Conservation (phyloP, 2,329 filamentous ascomycete species). For the Alternaria sp. region DNA sequence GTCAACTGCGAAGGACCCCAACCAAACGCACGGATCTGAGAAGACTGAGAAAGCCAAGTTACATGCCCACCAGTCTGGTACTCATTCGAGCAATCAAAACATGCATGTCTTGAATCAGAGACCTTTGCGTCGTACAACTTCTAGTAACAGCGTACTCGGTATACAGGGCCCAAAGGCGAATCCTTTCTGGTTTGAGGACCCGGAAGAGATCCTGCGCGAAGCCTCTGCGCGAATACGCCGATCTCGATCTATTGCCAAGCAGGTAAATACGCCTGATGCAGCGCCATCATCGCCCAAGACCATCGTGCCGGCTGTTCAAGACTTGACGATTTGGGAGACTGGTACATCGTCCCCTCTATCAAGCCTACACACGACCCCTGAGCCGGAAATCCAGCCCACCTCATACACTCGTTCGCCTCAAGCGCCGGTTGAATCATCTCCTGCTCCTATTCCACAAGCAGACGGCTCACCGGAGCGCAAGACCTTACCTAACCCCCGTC, state of each 20-base stretch:
- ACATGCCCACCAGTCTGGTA: not conserved
- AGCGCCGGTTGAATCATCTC: not conserved
- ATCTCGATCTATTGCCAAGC: slow-evolving; percentile 20
- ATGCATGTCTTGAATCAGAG: not conserved
- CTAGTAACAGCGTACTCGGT: slow-evolving; percentile 15
- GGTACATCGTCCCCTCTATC: slow-evolving; percentile 25
- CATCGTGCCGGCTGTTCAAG: not conserved
- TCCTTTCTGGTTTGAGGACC: slow-evolving; percentile 30
- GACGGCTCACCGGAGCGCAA: slow-evolving; percentile 20
- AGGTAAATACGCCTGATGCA: not conserved
- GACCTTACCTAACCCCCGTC: not conserved
- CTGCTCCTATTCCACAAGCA: slow-evolving; percentile 10
- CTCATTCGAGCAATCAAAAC: not conserved
- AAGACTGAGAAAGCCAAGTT: not conserved
- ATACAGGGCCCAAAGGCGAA: slow-evolving; percentile 34
- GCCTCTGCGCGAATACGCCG: slow-evolving; percentile 22
- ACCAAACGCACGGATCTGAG: not conserved
- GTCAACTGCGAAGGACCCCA: not conserved
- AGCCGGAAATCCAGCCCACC: slow-evolving; percentile 2
- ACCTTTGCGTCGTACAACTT: slow-evolving; percentile 11
- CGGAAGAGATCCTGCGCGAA: slow-evolving; percentile 31
- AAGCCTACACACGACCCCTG: slow-evolving; percentile 26
- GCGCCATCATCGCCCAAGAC: not conserved
- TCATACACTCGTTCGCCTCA: not conserved
- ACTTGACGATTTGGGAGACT: not conserved